Evolutionary conservation across 108 stramenopile species (phyloP), one percentile per base, ranked within the genome.

Genomic region (Stephanodiscus triporus): DNA sequence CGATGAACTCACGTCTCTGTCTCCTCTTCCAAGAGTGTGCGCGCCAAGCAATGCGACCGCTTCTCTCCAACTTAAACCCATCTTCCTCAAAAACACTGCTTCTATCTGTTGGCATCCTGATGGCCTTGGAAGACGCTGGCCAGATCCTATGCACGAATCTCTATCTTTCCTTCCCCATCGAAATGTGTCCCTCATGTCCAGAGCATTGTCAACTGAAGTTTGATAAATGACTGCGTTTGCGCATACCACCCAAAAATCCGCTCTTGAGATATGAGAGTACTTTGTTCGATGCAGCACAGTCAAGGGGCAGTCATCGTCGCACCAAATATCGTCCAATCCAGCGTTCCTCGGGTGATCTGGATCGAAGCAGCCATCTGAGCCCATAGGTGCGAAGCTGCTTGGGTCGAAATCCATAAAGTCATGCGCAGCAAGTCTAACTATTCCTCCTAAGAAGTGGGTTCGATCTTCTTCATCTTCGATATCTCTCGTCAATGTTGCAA

Each of bases 1-100:
- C 43, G 43, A 45, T 9, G 40, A 40, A 5, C 43, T 45, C 62
- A 54, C 53, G 23, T 24, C 30, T 26, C 27, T 26, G 3, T 42
- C 26, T 11, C 68, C 68, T 13, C 68, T 11, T 0, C 73, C 65
- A 17, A 76, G 42, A 2, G 75, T 76, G 48, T 76, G 75, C 11
- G 67, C 75, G 9, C 75, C 75, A n/a, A 76, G 27, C 36, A 76
- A 53, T 29, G 67, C 75, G 6, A 61, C 70, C 34, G 77, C 70
- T 29, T 78, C 77, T n/a, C 43, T 72, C 63, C 70, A 72, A 23
- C 34, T 42, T 23, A 78, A 45, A 6, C 68, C 77, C 61, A 78
- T 63, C 24, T 30, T 61, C 20, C 42, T 47, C 11, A 78, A 11
- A 30, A 78, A 72, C 37, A 78, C 59, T 17, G 30, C 60, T 27